Evolutionary conservation across 1,284 basidiomycete genomes (phyloP).

Genomic region (Volvariella surrecta): DNA sequence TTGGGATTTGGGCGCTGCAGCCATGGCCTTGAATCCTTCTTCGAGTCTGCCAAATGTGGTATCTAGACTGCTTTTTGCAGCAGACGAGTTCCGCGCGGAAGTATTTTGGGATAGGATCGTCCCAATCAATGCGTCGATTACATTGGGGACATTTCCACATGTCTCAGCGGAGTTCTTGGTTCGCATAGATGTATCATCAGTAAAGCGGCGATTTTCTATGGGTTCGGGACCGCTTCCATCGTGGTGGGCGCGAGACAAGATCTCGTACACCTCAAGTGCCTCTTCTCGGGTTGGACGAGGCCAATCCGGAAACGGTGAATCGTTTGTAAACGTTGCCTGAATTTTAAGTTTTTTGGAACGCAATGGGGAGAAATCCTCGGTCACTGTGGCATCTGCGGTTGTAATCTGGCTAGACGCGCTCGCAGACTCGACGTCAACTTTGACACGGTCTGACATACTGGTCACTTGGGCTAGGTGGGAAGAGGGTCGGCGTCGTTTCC

Average conservation of each 20-base stretch:
- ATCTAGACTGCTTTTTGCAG: slow-evolving; percentile 56
- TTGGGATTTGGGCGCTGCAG: slow-evolving; percentile 35
- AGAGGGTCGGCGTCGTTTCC: too few relatives aligned
- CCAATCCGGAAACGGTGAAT: slow-evolving; percentile 50
- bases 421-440: too few relatives aligned
- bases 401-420: too few relatives aligned
- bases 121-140: slow-evolving; percentile 65
- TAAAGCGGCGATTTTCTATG: slow-evolving; percentile 12
- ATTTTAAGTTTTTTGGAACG: slow-evolving; percentile 41
- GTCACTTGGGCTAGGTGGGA: too few relatives aligned
- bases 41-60: slow-evolving; percentile 27
- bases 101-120: slow-evolving; percentile 76
- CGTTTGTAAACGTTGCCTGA: slow-evolving; percentile 30
- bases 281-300: slow-evolving; percentile 41
- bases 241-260: slow-evolving; percentile 30
- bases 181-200: slow-evolving; percentile 13
- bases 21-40: slow-evolving; percentile 44
- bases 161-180: slow-evolving; percentile 34
- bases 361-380: background rate
- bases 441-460: too few relatives aligned
- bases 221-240: slow-evolving; percentile 10
- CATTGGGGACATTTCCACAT: slow-evolving; percentile 52
- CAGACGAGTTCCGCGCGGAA: slow-evolving; percentile 50
- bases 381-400: too few relatives aligned
- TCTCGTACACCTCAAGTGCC: slow-evolving; percentile 34